Conservation (phyloP, 1,284 basidiomycete species). For the Heterobasidion occidentale region DNA sequence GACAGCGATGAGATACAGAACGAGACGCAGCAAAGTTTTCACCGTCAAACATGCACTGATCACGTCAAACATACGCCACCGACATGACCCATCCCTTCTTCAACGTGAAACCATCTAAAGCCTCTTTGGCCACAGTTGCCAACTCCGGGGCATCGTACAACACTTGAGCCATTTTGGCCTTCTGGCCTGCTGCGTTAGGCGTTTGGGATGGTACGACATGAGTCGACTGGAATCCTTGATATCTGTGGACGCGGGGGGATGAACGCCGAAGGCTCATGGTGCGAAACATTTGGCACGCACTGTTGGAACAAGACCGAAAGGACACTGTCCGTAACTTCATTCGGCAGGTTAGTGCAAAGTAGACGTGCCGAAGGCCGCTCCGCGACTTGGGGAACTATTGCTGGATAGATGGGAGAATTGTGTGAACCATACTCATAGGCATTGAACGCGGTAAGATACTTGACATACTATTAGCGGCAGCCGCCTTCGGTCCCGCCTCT, state of each 20-base stretch:
- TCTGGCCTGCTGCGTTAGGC: conserved; percentile 50
- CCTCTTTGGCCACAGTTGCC: conserved; percentile 71
- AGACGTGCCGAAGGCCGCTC: conserved; percentile 59
- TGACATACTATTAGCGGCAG: conserved; percentile 29
- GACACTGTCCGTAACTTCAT: conserved; percentile 75
- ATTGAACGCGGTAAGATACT: conserved; percentile 15
- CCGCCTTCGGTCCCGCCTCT: conserved; percentile 18
- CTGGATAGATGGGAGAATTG: conserved; percentile 8
- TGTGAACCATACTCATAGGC: conserved; percentile 21
- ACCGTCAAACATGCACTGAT: background rate
- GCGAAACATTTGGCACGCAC: conserved; percentile 36
- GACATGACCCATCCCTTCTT: conserved; percentile 79
- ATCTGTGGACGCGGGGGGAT: conserved; percentile 31
- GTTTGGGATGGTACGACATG: conserved; percentile 61
- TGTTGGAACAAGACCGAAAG: conserved; percentile 82
- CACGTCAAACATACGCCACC: conserved; percentile 61
- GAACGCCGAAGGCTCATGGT: background rate
- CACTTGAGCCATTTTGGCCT: conserved; percentile 70
- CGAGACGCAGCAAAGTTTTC: background rate
- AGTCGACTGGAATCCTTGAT: conserved; percentile 69
- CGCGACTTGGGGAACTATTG: conserved; percentile 7
- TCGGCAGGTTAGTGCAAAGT: conserved; percentile 72
- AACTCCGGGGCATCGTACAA: conserved; percentile 65
- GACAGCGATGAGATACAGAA: too few species aligned
- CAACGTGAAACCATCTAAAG: conserved; percentile 70